Conservation (phyloP, 192 early-diverging fungal species). For the Mortierella claussenii region DNA sequence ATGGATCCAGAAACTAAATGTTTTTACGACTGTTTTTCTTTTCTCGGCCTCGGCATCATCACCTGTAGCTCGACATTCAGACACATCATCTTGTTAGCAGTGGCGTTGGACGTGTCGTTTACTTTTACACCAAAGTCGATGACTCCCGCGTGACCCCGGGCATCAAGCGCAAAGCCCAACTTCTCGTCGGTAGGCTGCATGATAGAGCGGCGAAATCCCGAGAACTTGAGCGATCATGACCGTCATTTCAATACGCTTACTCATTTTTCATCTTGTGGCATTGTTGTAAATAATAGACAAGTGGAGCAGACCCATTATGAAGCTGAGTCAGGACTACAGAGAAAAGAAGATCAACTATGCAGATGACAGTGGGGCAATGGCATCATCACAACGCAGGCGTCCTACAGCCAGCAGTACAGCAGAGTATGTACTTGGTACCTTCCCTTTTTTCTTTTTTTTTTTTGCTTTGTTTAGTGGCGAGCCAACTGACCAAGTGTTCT, state of each 20-base stretch:
- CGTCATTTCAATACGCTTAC: background rate
- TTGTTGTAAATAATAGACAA: conserved; percentile 22
- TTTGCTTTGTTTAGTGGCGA: background rate
- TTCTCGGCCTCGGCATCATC: background rate
- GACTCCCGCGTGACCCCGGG: conserved; percentile 69
- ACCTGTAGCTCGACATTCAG: conserved; percentile 68
- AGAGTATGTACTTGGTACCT: conserved; percentile 15
- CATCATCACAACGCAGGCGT: conserved; percentile 31
- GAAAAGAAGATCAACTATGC: conserved; percentile 59
- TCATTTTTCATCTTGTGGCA: background rate
- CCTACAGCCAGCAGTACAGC: conserved; percentile 1
- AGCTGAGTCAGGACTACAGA: conserved; percentile 78
- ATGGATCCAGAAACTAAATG: too few species aligned
- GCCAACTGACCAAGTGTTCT: too few species aligned
- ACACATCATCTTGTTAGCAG: conserved; percentile 84
- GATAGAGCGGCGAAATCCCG: too few species aligned
- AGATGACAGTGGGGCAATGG: background rate
- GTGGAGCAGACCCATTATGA: conserved; percentile 89
- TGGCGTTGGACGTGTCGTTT: conserved; percentile 84
- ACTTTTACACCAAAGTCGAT: conserved; percentile 91
- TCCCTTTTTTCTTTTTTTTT: background rate
- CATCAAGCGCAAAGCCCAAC: conserved; percentile 78
- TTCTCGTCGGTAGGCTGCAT: conserved; percentile 73
- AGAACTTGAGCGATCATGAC: too few species aligned
- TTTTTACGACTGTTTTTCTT: background rate